Evolutionary conservation across 225 moss, liverwort and hornwort species (phyloP).

Genomic region (Rhytidiadelphus loreus): DNA sequence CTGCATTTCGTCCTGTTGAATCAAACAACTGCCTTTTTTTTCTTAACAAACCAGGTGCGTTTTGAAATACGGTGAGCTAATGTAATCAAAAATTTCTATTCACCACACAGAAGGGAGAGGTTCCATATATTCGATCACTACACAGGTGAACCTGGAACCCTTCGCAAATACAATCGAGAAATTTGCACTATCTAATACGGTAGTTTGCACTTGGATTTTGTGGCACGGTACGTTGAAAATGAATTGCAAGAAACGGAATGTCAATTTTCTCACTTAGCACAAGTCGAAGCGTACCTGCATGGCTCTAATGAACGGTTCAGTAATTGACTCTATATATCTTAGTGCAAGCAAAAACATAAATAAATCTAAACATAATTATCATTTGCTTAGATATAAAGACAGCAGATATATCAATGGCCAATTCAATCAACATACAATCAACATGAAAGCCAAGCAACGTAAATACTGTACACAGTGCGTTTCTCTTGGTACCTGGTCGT

Average conservation of each 20-base stretch:
- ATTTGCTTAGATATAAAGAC: neutral
- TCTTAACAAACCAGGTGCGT: too few species aligned
- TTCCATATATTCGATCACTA: neutral
- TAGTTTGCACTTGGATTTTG: neutral
- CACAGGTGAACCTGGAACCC: neutral
- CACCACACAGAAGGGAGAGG: neutral
- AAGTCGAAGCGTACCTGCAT: neutral
- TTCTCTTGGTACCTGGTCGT: neutral
- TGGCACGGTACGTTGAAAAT: neutral
- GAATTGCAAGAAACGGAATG: neutral
- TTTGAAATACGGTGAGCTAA: neutral
- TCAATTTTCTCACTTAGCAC: neutral
- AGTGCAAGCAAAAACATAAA: neutral
- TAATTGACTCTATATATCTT: neutral
- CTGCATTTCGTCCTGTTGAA: neutral
- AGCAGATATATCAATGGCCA: neutral
- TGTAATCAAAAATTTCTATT: neutral
- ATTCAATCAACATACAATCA: neutral
- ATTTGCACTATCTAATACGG: neutral
- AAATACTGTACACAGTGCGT: too few species aligned
- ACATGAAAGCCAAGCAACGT: neutral
- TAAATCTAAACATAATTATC: neutral
- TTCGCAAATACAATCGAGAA: neutral
- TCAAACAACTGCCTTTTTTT: neutral
- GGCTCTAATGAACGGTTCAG: neutral